Base-by-base conservation (phyloP, 345 rosid species). In the Clausena lansium region DNA sequence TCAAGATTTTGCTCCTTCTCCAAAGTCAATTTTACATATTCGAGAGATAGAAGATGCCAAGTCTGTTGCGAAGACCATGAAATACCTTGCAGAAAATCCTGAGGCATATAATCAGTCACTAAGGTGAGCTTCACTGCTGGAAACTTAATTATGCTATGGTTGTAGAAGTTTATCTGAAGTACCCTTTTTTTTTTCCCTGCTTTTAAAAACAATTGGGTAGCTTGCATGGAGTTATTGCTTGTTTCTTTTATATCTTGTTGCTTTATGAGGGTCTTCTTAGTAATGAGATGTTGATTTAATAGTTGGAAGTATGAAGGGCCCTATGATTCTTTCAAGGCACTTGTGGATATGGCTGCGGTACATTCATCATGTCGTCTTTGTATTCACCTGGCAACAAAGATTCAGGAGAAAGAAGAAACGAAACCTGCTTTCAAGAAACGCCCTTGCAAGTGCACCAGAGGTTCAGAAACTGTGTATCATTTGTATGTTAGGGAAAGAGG, bases 311-410 rank as follows among this genome's bases (percentile, higher is more conserved):
- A 90, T 8, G 91, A 96, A 55, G 97, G 99, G n/a, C 99, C 98
- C 33, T 89, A 93, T 11, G 95, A 94, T 83, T 88, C 95, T 78
- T 96, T 94, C 87, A 96, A 92, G 86, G 98, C 99, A 74, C 94
- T 96, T 27, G 90, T 96, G 76, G 99, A 96, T 85, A 94, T 94
- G 99, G 93, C 98, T 38, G 95, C 93, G 4, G 98, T 94, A 30
- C 98, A 96, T 73, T 96, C 98, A 61, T 92, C 99, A n/a, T 96
- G 99, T 74, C 97, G 98, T n/a, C 94, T 94, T 73, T 96, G 98
- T 82, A 90, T 94, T 79, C 91, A 94, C 82, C 75, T 96, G 57
- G 99, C 98, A 30, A 94, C 98, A 7, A 77, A 73, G 67, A 85
- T 89, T 79, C 86, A 74, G 32, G 93, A 91, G 81, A 83, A 86